These are phyloP conservation scores for Aspergillus sclerotioniger DNA, from an alignment of 495 filamentous ascomycete genomes.

Conservation along the genomic window DNA sequence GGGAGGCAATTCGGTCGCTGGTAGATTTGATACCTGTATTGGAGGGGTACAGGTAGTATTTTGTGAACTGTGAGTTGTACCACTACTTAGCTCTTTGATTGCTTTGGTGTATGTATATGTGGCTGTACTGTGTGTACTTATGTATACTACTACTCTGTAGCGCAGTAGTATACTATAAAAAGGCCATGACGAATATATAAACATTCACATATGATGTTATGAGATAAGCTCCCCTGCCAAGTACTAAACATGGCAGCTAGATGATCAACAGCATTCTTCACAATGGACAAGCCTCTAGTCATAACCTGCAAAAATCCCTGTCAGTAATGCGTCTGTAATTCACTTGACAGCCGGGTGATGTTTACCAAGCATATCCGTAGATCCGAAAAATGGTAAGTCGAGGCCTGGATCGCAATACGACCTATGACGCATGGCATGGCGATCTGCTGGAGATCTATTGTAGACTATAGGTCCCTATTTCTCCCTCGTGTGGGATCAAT, in stretches of 20 bases:
- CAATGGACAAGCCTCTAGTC: background rate
- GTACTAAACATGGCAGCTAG: too few species aligned
- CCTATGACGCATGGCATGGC: background rate
- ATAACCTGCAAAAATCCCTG: background rate
- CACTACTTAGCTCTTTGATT: too few species aligned
- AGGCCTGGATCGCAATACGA: background rate
- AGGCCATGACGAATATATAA: too few species aligned
- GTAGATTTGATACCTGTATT: conserved; percentile 24
- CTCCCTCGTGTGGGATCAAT: background rate
- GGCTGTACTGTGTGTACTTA: too few species aligned
- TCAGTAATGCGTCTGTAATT: background rate
- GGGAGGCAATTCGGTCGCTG: conserved; percentile 28
- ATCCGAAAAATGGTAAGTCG: background rate
- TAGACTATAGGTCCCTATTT: background rate
- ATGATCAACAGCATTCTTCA: too few species aligned
- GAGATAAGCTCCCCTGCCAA: too few species aligned
- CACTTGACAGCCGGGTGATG: background rate
- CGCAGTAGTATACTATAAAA: too few species aligned
- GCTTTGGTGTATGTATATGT: too few species aligned
- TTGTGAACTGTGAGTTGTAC: background rate
- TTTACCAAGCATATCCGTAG: background rate
- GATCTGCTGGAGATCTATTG: background rate
- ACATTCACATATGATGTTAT: too few species aligned
- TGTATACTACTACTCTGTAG: too few species aligned
- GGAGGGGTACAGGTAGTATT: background rate